phyloP scores from a whole-genome alignment of 75 land plant species.

The Larix kaempferi region DNA sequence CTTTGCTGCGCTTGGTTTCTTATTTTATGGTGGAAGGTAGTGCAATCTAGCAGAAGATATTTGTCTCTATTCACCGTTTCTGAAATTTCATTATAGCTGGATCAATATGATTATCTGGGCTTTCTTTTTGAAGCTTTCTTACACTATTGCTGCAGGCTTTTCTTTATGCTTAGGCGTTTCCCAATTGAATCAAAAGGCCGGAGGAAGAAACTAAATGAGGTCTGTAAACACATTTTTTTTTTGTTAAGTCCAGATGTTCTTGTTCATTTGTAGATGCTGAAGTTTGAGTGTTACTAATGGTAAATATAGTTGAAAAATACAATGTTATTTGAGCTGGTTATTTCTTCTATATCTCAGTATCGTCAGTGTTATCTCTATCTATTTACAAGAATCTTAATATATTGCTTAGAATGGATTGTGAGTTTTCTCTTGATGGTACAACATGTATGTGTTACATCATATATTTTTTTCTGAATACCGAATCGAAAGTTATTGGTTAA shows the following conservation, averaged over 20 bases:
- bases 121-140: neutral
- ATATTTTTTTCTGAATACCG: neutral
- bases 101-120: neutral
- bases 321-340: neutral
- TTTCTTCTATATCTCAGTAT: neutral
- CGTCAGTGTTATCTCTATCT: neutral
- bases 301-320: neutral
- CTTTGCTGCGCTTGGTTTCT: constrained; percentile 46
- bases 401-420: constrained; percentile 8
- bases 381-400: neutral
- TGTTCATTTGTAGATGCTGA: neutral
- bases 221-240: constrained; percentile 7
- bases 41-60: neutral
- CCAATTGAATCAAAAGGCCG: constrained; percentile 64
- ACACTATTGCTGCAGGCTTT: constrained; percentile 34
- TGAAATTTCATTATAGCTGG: neutral
- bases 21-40: constrained; percentile 57
- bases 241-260: neutral
- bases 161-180: constrained; percentile 52
- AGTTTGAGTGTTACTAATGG: neutral
- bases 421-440: neutral
- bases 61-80: constrained; percentile 1
- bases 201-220: constrained; percentile 63
- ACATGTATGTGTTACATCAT: neutral
- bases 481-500: neutral